Evolutionary conservation across 2,329 filamentous ascomycete genomes (phyloP), one percentile per base, ranked within the genome.

Genomic region (Aureobasidium zeae): DNA sequence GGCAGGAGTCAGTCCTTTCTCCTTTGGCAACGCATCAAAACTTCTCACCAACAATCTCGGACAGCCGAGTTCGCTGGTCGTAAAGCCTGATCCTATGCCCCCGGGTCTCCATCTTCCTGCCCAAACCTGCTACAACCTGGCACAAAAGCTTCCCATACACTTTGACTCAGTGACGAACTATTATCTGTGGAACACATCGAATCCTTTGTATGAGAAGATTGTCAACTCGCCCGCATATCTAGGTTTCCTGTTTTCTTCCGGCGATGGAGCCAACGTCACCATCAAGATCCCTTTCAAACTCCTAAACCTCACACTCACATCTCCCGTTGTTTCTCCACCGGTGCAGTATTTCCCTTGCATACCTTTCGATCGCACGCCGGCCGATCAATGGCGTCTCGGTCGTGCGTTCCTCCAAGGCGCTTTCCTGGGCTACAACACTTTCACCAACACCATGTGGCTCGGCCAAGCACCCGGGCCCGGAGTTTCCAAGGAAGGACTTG

Each of bases 391-490:
- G 47, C 55, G 53, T 2, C 60, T 71, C 2, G 69, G 69, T 1
- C 61, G 66, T 13, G 64, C 65, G 1, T 71, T 70, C 48, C 55
- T 71, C 1, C 69, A 72, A 48, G 67, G 68, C 20, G 66, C 68
- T 3, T 71, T 71, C 31, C 44, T 70, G 0, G 66, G 62, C 3
- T 62, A 60, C 5, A 65, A 68, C 47, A 68, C 62, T 60, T 54
- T 56, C 13, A 33, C 28, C 13, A 22, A 22, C 21, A 57, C 51
- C 12, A 59, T 57, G 54, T 68, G 62, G 56, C 53, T 69, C 7
- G 66, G 58, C 4, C 64, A 68, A 44, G 65, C 64, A 4, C 64
- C 65, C 1, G 65, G 64, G 0, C 66, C 65, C 0, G 44, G 44
- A 9, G 22, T 38, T 17, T 13, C 20, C 12, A 25, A 13, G 1